Base-by-base conservation (phyloP, 2,329 filamentous ascomycete genomes). In the Capronia coronata region DNA sequence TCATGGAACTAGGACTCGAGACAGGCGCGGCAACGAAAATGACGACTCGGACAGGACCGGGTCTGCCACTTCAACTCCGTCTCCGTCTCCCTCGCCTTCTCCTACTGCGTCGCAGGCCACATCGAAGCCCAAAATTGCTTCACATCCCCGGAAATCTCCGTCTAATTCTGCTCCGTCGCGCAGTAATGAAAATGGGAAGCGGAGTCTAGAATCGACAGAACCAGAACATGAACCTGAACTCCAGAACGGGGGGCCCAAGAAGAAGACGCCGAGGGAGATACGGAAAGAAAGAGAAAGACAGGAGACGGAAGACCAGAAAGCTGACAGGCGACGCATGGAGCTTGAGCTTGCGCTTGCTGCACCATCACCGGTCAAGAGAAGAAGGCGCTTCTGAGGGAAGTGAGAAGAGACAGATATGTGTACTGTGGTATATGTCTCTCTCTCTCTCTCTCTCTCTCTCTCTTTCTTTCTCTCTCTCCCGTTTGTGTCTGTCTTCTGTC, bases 321-420 rank as follows among this genome's bases (percentile, higher is more conserved):
- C 78, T 2, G 68, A 79, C 53, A 68, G 72, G 46, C 80, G 74
- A 57, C 68, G 79, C 10, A 70, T 75, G 43, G 75, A 79, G 59
- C 61, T 83, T 52, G 82, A 80, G 61, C 68, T 73, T 14, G 67
- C 74, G 35, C 59, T 79, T 13, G 73, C 73, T 45, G 67, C 76
- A 75, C 56, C 73, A n/a, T n/a, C 69, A 45, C 70, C 72, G 8
- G 68, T 63, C 41, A 81, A 76, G 68, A 82, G 80, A 69, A 79
- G 75, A 61, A 64, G 77, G 48, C 77, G 68, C 51, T 80, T 80
- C 54, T 80, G 62, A 11, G 30, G 11, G 5, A 5, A 6, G 11
- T n/a, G n/a, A n/a, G n/a, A n/a, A n/a, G n/a, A n/a, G n/a, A n/a
- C n/a, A n/a, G n/a, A n/a, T n/a, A n/a, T n/a, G n/a, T n/a, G n/a